Evolutionary conservation across 1,284 basidiomycete species (phyloP).

Genomic region (Ceratobasidium theobromae): DNA sequence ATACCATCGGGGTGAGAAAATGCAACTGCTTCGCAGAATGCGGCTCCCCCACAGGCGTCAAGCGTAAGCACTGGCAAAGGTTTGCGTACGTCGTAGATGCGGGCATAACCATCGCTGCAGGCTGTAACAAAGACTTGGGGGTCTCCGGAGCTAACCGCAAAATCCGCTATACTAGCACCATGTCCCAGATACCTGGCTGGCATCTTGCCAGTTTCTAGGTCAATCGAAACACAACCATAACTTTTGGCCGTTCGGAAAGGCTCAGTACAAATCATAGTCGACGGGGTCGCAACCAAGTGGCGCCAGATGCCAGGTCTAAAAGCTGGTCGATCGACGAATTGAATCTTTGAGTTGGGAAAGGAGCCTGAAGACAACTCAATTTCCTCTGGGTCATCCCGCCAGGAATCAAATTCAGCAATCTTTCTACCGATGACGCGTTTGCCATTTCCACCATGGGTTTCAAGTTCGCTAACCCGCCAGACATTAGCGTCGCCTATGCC

Average conservation of each 20-base stretch:
- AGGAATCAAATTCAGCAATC: not conserved
- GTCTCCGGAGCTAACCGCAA: not conserved
- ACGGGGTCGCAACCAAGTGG: not conserved
- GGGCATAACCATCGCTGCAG: conserved; percentile 18
- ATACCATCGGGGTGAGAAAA: conserved; percentile 5
- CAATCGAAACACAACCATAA: conserved; percentile 4
- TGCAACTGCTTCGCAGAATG: not conserved
- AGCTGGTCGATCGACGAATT: not conserved
- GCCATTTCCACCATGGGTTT: conserved; percentile 9
- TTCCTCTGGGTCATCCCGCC: conserved; percentile 20
- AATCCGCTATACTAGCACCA: conserved; percentile 3
- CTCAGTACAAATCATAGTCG: not conserved
- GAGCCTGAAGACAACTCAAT: conserved; percentile 22
- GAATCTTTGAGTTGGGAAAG: conserved; percentile 3
- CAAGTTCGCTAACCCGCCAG: not conserved
- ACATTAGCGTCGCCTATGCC: not conserved
- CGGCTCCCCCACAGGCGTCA: not conserved
- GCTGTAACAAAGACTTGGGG: conserved; percentile 14
- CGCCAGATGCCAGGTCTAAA: not conserved
- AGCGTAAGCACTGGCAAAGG: conserved; percentile 23
- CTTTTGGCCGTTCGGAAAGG: not conserved
- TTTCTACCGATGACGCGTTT: not conserved
- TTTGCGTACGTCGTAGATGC: conserved; percentile 12
- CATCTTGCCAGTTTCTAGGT: conserved; percentile 9
- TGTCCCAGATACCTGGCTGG: conserved; percentile 13